Evolutionary conservation across 805 yeast species (phyloP), one percentile per base, ranked within the genome.

Genomic region (Candida mattraensis): DNA sequence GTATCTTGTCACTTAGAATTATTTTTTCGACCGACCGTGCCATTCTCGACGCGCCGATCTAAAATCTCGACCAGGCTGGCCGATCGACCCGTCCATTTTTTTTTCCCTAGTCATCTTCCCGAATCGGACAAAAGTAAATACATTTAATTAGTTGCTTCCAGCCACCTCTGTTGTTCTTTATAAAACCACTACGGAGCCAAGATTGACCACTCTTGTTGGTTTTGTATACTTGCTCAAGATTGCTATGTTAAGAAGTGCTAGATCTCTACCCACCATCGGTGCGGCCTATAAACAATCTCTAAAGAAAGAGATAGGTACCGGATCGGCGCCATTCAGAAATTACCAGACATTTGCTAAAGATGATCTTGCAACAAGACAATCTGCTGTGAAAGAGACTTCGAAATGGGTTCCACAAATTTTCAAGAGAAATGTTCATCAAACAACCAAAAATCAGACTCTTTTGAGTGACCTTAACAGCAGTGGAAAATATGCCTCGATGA

Each of bases 401-500:
- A 13, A 24, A 4, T 23, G 23, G 26, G 7, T 20, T 4, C 22
- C 42, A 7, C 45, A 48, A 8, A 24, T 52, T n/a, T 44, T 51
- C 23, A 45, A 36, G 15, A 49, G 67, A 42, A 30, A 37, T 13
- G 66, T 63, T 14, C 68, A 63, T 38, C 62, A 59, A 28, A 63
- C 68, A 0, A 11, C 60, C 1, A 63, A 60, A 34, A 52, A 59
- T 20, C 53, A 61, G 28, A 53, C 63, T 1, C 45, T 53, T 8
- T 41, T 63, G 17, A 39, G 60, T 22, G 64, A 55, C 29, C 31
- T 44, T 20, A 44, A 40, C n/a, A 29, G 42, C 5, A 37, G 42
- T 13, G 35, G 53, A 21, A 61, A 45, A 42, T 63, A 54, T 29
- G 42, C 58, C 2, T 53, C 61, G 18, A 70, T 78, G 74, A 75